Base-by-base conservation (phyloP, 2,329 filamentous ascomycete species). In the Beauveria bassiana region DNA sequence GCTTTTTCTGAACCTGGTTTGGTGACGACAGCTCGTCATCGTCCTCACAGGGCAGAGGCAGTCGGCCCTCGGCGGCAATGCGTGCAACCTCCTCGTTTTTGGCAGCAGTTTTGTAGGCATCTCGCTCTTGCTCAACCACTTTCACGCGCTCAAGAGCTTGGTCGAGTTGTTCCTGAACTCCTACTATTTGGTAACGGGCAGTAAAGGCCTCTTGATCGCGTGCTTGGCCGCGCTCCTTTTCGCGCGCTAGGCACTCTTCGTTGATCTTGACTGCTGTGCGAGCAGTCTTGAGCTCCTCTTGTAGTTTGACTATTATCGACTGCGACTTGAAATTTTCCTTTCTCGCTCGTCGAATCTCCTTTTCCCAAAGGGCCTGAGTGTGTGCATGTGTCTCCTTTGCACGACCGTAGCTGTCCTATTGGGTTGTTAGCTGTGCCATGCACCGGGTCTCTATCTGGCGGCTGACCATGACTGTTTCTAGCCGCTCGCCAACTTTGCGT, bases 281-380 rank as follows among this genome's bases (percentile, higher is more conserved):
- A 57, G 82, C 77, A 0, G 83, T 76, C 70, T 90, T 90, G 65
- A 90, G 79, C 68, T 91, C 87, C 67, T 90, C 88, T 70, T 90
- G 87, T n/a, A 88, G 71, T 70, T 89, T 89, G 67, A 90, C 83
- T 38, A 87, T 80, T 12, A 77, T 74, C 3, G 87, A 89, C 66
- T 89, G 86, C n/a, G 84, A 82, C 70, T 90, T 90, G 79, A 90
- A 90, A 2, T 85, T 86, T 67, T 91, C 88, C 67, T 91, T 91
- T 55, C 86, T 79, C 10, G 84, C 81, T 61, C 85, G 80, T 60
- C 87, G 82, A 49, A 90, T 86, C 71, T 91, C 88, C 70, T 90
- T 90, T 68, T 91, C 88, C 82, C 87, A 90, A 10, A 89, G 73
- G 22, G 83, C 76, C 71, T 87, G 83, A 10, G 85, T 86, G 69